A percentile compares a stretch with the other conserved stretches of the same genome.
These are phyloP conservation scores for Didymella pinodella DNA, from an alignment of 2,329 filamentous ascomycete species.

Conservation along the genomic window DNA sequence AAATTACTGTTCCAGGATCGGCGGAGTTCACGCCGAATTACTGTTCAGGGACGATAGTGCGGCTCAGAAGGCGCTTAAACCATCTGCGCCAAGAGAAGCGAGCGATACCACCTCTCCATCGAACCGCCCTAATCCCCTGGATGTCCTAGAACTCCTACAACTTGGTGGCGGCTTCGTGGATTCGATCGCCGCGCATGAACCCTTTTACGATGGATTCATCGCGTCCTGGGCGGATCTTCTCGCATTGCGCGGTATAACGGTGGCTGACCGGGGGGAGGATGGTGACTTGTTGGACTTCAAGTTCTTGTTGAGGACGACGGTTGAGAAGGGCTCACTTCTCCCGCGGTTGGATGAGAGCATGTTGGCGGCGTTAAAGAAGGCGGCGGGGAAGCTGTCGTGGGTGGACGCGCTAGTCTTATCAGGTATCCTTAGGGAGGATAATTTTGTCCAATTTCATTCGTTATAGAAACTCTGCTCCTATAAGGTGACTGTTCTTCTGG, in stretches of 20 bases:
- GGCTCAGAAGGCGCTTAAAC: no score
- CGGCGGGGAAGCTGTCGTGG: neutral
- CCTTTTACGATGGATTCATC: neutral
- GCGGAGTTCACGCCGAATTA: no score
- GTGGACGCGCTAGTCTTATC: neutral
- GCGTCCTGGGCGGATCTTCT: neutral
- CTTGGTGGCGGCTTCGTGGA: neutral
- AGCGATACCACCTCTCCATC: no score
- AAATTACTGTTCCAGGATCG: no score
- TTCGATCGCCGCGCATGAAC: neutral
- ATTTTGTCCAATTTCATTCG: neutral
- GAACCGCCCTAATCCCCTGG: no score
- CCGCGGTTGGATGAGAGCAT: neutral
- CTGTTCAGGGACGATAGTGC: no score
- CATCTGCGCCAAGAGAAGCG: no score
- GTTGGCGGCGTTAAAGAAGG: conserved; percentile 1
- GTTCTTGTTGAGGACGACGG: neutral
- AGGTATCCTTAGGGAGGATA: neutral
- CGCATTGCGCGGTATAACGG: neutral
- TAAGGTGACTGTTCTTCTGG: no score
- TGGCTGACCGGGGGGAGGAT: neutral
- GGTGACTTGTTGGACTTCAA: neutral
- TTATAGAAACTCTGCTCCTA: no score
- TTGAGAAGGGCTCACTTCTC: neutral
- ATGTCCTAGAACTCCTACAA: neutral